Evolutionary conservation across 352 stramenopile species (phyloP).

Genomic region (Salisapilia sapeloensis): DNA sequence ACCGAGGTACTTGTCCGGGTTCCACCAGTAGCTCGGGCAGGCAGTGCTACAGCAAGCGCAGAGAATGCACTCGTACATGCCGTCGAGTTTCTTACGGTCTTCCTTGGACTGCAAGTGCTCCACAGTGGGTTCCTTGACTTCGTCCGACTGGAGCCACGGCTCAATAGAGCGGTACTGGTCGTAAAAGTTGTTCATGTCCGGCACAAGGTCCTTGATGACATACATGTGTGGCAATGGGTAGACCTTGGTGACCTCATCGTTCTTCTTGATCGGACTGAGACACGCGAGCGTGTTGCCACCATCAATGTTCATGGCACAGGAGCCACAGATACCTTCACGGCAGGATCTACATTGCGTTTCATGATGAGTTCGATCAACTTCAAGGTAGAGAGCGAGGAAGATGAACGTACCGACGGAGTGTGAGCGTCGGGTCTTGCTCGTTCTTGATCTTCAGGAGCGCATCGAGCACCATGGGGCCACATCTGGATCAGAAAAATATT

Average conservation of each 20-base stretch:
- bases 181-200: constrained; percentile 99
- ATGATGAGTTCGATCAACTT: background rate
- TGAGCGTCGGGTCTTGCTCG: constrained; percentile 96
- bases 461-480: constrained; percentile 98
- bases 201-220: constrained; percentile 97
- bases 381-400: background rate
- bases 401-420: constrained; percentile 82
- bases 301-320: constrained; percentile 99
- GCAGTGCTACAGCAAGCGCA: constrained; percentile 98
- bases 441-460: constrained; percentile 99
- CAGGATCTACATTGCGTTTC: constrained; percentile 88
- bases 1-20: constrained; percentile 90
- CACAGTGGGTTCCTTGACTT: constrained; percentile 73
- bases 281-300: constrained; percentile 97
- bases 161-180: constrained; percentile 96
- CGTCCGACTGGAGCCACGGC: constrained; percentile 96
- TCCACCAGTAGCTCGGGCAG: constrained; percentile 99
- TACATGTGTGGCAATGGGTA: constrained; percentile 99
- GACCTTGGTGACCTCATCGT: constrained; percentile 90
- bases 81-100: constrained; percentile 98
- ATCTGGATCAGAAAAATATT: constrained; percentile 20
- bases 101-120: constrained; percentile 85
- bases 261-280: constrained; percentile 93
- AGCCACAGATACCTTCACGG: constrained; percentile 98
- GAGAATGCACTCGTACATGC: constrained; percentile 99